Percentiles rank a stretch among this genome's conserved stretches.
Conservation (phyloP, 2,329 filamentous ascomycete species). For the Cyphellophora attinorum region DNA sequence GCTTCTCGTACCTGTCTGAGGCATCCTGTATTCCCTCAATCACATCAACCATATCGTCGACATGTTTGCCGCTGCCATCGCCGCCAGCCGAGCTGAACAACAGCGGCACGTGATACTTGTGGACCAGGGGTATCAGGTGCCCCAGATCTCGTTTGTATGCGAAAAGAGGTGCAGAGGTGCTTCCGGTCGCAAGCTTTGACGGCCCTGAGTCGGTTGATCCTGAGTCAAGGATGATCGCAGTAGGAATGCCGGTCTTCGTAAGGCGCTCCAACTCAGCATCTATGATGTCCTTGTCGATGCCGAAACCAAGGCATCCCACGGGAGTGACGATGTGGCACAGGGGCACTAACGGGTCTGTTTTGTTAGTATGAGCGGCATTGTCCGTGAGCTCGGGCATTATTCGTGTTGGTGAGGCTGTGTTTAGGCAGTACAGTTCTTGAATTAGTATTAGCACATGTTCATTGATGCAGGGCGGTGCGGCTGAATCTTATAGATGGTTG, state of each 20-base stretch:
- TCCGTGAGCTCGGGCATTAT: too few relatives aligned
- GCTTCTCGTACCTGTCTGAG: background rate
- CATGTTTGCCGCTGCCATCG: slow-evolving; percentile 35
- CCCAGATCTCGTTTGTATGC: slow-evolving; percentile 5
- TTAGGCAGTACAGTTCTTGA: too few relatives aligned
- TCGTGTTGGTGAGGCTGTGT: too few relatives aligned
- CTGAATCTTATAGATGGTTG: too few relatives aligned
- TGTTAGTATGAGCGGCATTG: too few relatives aligned
- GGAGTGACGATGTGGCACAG: slow-evolving; percentile 7
- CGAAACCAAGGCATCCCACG: slow-evolving; percentile 5
- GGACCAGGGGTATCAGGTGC: slow-evolving; percentile 22
- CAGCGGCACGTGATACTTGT: slow-evolving; percentile 28
- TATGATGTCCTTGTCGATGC: slow-evolving; percentile 1
- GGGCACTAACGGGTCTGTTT: too few relatives aligned
- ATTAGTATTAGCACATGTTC: too few relatives aligned
- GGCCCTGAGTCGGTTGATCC: slow-evolving; percentile 24
- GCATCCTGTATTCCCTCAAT: slow-evolving; percentile 24
- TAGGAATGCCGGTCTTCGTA: background rate
- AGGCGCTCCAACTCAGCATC: background rate
- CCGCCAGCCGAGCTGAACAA: slow-evolving; percentile 34
- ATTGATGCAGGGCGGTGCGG: too few relatives aligned
- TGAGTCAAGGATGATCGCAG: slow-evolving; percentile 22
- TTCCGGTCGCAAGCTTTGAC: slow-evolving; percentile 19
- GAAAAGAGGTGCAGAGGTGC: slow-evolving; percentile 14
- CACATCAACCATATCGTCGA: slow-evolving; percentile 29